Evolutionary conservation across 2,329 filamentous ascomycete genomes (phyloP), one percentile per base, ranked within the genome.

Genomic region (Xylaria sp.): DNA sequence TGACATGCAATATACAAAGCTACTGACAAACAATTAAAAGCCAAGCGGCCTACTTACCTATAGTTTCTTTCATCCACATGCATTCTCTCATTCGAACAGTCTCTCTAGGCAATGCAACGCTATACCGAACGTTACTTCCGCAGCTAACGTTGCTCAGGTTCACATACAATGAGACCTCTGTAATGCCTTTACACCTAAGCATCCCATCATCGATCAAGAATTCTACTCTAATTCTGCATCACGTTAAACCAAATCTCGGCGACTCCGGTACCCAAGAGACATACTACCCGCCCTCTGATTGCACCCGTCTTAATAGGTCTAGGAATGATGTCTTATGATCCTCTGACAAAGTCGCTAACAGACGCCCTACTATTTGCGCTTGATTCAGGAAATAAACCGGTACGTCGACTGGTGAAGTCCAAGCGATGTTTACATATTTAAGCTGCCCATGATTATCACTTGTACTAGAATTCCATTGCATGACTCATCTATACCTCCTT

Each of bases 241-340:
- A 53, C 45, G 59, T 63, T 25, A 11, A 54, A 63, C 53, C 36
- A 58, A 45, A 25, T 36, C 33, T 66, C 59, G 47, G 53, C n/a
- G 11, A 42, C 47, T 36, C 53, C 25, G 39, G 53, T 36, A 17
- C 22, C 33, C 11, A 44, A 42, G 22, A 47, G 25, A 20, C 15
- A 50, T 27, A n/a, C 3, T 7, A 22, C 22, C 13, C 4, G 29
- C 45, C 31, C 17, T 31, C 27, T 9, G 10, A 17, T 39, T 7
- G 15, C 9, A 11, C 11, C 61, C 6, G 5, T 5, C 13, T n/a
- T 22, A 38, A 11, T 31, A 9, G 10, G 22, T 17, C 11, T 13
- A 49, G 9, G 36, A 6, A 20, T 15, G 31, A 42, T 60, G 49
- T 33, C 29, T 54, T 22, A 49, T n/a, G n/a, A 13, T n/a, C 39